Conservation (phyloP, 148 eudicot genomes). For the Vaccinium vitisidaea region DNA sequence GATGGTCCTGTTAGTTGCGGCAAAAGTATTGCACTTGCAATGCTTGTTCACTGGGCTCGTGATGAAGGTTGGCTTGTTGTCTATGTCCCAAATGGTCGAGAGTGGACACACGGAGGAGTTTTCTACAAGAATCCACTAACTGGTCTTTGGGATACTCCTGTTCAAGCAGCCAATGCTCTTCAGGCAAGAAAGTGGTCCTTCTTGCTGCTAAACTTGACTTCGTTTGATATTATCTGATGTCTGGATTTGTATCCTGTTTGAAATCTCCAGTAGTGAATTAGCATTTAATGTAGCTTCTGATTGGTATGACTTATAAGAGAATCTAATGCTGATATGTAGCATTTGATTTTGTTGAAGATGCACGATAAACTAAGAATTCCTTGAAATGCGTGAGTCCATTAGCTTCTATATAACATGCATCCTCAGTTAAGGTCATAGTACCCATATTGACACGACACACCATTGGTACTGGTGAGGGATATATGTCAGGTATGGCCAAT, state of each 20-base stretch:
- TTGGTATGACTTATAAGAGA: neutral
- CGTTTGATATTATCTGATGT: neutral
- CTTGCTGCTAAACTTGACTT: constrained; percentile 2
- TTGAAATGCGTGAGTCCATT: neutral
- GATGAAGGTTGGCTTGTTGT: constrained; percentile 94
- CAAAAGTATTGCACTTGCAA: constrained; percentile 88
- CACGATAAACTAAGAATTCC: neutral
- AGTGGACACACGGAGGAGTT: constrained; percentile 93
- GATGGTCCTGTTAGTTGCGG: constrained; percentile 94
- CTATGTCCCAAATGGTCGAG: constrained; percentile 72
- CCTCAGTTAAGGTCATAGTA: neutral
- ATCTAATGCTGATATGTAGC: constrained; percentile 2
- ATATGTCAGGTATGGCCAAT: neutral
- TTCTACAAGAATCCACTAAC: constrained; percentile 72
- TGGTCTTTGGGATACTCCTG: constrained; percentile 95
- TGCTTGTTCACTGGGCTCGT: constrained; percentile 99
- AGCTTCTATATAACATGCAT: neutral
- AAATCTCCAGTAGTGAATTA: neutral
- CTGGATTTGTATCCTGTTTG: neutral
- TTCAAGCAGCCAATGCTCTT: constrained; percentile 74
- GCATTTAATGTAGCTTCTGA: neutral
- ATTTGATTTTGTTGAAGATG: constrained; percentile 5
- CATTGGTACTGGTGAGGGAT: neutral
- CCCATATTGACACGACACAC: neutral
- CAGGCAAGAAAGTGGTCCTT: constrained; percentile 49